Evolutionary conservation across 148 eudicot genomes (phyloP), one percentile per base, ranked within the genome.

Genomic region (Arbutus unedo): DNA sequence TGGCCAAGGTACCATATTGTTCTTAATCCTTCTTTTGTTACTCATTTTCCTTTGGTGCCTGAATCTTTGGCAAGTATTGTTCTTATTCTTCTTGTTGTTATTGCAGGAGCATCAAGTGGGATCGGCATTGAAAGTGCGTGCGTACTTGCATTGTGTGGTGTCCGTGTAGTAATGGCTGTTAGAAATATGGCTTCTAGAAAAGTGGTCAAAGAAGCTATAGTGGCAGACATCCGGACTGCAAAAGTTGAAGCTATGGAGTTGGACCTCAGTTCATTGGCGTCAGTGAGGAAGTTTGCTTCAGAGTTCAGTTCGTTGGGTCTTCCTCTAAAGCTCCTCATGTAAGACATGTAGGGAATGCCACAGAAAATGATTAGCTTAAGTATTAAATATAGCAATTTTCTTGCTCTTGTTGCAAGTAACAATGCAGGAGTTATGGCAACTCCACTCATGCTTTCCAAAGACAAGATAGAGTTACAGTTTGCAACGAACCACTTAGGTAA

Each of bases 101-200:
- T 43, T 51, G 18, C 89, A 93, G 98, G 98, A 82, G 96, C 93
- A 74, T 92, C 98, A 49, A 93, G 96, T 74, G 98, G 98, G 44
- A 93, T 94, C 85, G 98, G 98, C 7, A 83, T 85, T 4, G 98
- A 93, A 88, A 94, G 96, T 18, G 82, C 96, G 3, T 90, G 96
- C 21, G 94, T 94, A 72, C 98, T 94, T 80, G 96, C 98, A 56
- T 82, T 93, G 78, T 95, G 93, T 21, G 98, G 98, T 48, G 98
- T 90, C 18, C 90, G 92, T 86, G 97, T 93, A 10, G 85, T 93
- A 62, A 95, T 95, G 98, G 97, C 91, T 5, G 95, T 95, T 55
- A 86, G 98, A 83, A 91, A 93, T 78, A 70, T 90, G 82, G 68
- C 74, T 81, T 86, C 91, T 10, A 97, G 97, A 10, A 79, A 77